Evolutionary conservation across 1,284 basidiomycete genomes (phyloP).

Genomic region (Fomitopsis pinicola): DNA sequence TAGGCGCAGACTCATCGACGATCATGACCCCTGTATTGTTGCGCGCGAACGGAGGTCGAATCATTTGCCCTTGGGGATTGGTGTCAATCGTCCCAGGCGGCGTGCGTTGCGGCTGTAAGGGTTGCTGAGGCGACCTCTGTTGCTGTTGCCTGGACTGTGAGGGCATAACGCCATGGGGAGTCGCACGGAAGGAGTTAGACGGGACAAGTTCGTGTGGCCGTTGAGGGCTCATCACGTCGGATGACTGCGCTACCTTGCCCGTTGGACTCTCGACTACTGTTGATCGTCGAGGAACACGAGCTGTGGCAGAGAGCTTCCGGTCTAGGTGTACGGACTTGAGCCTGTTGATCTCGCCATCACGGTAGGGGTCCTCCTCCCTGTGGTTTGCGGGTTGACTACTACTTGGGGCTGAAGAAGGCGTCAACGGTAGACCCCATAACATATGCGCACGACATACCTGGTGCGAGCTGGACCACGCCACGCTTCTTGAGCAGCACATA

Average conservation of each 20-base stretch:
- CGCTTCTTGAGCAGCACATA: constrained; percentile 90
- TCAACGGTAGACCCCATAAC: not conserved
- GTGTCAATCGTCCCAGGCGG: constrained; percentile 36
- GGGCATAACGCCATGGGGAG: constrained; percentile 14
- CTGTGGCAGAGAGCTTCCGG: constrained; percentile 91
- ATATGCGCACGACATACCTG: constrained; percentile 44
- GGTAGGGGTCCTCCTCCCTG: constrained; percentile 66
- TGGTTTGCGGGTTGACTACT: constrained; percentile 26
- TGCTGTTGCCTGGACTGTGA: constrained; percentile 21
- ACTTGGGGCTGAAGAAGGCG: constrained; percentile 23
- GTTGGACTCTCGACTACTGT: constrained; percentile 96
- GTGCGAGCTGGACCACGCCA: constrained; percentile 81
- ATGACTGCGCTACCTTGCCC: constrained; percentile 77
- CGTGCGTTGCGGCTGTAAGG: constrained; percentile 25
- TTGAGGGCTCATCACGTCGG: constrained; percentile 29
- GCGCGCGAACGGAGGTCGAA: constrained; percentile 73
- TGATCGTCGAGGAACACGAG: constrained; percentile 88
- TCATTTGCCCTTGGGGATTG: constrained; percentile 41
- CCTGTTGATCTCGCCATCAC: constrained; percentile 88
- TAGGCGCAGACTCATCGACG: constrained; percentile 77
- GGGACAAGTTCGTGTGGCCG: constrained; percentile 22
- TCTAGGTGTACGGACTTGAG: constrained; percentile 93
- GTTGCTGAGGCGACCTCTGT: constrained; percentile 21
- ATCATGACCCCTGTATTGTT: constrained; percentile 89
- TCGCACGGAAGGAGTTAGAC: constrained; percentile 13